Conservation (phyloP, 177 flowering plant genomes). For the Tripterygium wilfordii region DNA sequence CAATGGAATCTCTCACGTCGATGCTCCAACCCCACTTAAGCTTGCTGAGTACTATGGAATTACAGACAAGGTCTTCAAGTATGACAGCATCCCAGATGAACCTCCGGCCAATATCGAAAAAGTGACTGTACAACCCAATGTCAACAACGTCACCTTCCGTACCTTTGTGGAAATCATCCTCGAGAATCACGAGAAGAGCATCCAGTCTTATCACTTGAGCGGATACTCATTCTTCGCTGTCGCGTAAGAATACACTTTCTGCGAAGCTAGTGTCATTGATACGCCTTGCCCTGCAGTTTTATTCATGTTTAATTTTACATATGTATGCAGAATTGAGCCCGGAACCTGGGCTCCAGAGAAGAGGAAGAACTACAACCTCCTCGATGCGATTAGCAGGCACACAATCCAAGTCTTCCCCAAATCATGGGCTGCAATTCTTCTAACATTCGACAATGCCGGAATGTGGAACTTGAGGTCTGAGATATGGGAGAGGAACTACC, state of each 20-base stretch:
- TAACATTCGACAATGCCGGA: constrained; percentile 43
- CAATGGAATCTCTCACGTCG: constrained; percentile 36
- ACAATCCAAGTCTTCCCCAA: constrained; percentile 35
- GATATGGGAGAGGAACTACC: constrained; percentile 29
- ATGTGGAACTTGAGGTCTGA: constrained; percentile 54
- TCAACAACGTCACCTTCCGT: constrained; percentile 25
- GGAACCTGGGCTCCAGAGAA: constrained; percentile 30
- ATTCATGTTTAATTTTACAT: too few relatives aligned
- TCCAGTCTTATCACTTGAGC: constrained; percentile 38
- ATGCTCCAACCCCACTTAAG: constrained; percentile 31
- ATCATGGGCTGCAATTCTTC: constrained; percentile 32
- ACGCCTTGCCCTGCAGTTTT: too few relatives aligned
- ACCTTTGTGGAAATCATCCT: constrained; percentile 38
- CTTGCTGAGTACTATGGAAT: constrained; percentile 36
- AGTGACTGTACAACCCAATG: constrained; percentile 12
- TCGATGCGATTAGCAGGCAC: constrained; percentile 31
- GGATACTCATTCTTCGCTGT: constrained; percentile 46
- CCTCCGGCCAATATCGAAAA: constrained; percentile 12
- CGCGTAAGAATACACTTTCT: constrained; percentile 37
- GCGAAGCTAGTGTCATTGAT: too few relatives aligned
- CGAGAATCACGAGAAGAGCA: constrained; percentile 36
- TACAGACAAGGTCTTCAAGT: constrained; percentile 36
- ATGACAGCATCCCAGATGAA: constrained; percentile 27
- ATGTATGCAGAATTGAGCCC: constrained; percentile 24
- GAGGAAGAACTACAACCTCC: constrained; percentile 33